These are phyloP conservation scores for Diplotaxis tenuifolia DNA, from an alignment of 345 rosid genomes.

Conservation along the genomic window DNA sequence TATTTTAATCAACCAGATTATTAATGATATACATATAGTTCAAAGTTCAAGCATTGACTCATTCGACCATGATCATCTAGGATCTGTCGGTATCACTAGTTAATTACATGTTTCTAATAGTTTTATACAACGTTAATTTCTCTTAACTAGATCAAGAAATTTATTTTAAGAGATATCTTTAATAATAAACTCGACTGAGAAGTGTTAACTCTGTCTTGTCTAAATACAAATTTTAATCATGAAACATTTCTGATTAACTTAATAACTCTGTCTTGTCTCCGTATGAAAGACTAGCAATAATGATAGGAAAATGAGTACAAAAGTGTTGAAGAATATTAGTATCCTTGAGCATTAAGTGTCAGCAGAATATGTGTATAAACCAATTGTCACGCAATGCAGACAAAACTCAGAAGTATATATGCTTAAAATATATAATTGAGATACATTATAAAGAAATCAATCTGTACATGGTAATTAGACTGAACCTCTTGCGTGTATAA, in stretches of 20 bases:
- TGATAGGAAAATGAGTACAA: background rate
- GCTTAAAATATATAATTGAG: too few relatives aligned
- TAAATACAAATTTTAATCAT: too few relatives aligned
- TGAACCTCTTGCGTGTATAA: too few relatives aligned
- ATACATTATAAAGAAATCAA: background rate
- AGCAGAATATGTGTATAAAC: background rate
- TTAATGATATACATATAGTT: slow-evolving; percentile 1
- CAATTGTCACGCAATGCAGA: background rate
- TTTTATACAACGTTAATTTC: background rate
- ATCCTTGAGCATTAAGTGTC: background rate
- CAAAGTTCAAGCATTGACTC: slow-evolving; percentile 19
- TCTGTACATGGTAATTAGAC: too few relatives aligned
- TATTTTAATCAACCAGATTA: slow-evolving; percentile 8
- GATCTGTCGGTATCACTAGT: slow-evolving; percentile 33
- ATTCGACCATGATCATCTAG: slow-evolving; percentile 19
- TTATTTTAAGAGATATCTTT: background rate
- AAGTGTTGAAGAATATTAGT: background rate
- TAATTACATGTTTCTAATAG: slow-evolving; percentile 1
- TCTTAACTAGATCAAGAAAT: background rate
- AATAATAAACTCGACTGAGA: background rate
- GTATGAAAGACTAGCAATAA: background rate
- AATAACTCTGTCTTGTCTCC: too few relatives aligned
- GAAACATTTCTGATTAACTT: too few relatives aligned
- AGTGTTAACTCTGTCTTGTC: background rate
- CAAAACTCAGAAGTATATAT: background rate